Evolutionary conservation across 176 grass and related monocot species (phyloP).

Genomic region (Raddia distichophylla): DNA sequence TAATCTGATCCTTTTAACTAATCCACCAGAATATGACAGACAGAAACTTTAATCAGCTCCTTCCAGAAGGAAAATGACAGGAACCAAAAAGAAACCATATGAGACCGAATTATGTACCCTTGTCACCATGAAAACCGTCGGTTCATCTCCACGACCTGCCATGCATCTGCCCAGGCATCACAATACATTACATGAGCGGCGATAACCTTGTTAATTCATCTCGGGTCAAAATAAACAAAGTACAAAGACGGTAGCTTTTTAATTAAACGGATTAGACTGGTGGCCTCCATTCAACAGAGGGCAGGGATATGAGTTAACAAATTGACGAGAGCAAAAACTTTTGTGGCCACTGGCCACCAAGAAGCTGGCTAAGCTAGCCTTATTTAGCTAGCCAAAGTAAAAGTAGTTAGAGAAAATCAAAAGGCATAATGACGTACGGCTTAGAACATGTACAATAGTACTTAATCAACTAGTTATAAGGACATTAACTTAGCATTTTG

Average conservation of each 20-base stretch:
- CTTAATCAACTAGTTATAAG: too few relatives aligned
- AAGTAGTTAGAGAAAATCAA: neutral
- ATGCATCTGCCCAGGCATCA: neutral
- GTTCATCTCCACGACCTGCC: constrained; percentile 20
- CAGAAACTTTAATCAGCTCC: neutral
- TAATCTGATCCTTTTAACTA: neutral
- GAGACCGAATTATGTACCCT: neutral
- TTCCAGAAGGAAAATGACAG: neutral
- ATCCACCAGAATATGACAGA: neutral
- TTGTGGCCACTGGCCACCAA: constrained; percentile 9
- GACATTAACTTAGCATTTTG: too few relatives aligned
- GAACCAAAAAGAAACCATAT: neutral
- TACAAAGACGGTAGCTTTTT: constrained; percentile 1
- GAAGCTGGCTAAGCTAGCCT: neutral
- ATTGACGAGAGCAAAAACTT: neutral
- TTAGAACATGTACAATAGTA: neutral
- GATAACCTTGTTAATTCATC: constrained; percentile 37
- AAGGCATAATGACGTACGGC: neutral
- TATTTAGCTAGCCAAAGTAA: too few relatives aligned
- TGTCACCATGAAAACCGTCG: neutral
- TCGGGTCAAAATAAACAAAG: constrained; percentile 15
- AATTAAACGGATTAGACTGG: constrained; percentile 11
- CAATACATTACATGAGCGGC: constrained; percentile 19
- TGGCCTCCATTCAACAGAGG: constrained; percentile 24
- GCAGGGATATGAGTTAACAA: neutral